phyloP scores from a whole-genome alignment of 495 filamentous ascomycete genomes.

The Jackrogersella multiformis region DNA sequence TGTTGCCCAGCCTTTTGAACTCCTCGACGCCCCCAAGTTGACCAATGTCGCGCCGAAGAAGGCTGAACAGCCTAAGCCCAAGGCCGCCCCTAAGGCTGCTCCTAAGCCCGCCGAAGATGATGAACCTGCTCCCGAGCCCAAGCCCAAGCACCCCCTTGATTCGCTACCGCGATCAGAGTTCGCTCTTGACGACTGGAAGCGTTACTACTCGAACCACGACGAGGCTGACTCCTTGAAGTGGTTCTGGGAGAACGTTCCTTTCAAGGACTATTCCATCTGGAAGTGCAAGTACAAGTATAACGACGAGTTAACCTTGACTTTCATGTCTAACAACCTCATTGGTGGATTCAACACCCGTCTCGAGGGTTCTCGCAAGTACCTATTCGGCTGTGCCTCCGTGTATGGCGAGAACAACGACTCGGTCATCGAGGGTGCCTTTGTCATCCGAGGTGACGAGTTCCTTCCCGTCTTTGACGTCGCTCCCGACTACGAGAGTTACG shows the following conservation, averaged over 20 bases:
- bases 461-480: constrained; percentile 92
- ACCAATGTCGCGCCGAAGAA: constrained; percentile 94
- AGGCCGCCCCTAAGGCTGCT: constrained; percentile 66
- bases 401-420: constrained; percentile 89
- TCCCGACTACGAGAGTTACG: constrained; percentile 96
- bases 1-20: constrained; percentile 73
- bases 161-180: constrained; percentile 81
- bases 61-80: constrained; percentile 64
- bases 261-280: constrained; percentile 96
- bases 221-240: constrained; percentile 89
- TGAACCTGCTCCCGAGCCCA: constrained; percentile 73
- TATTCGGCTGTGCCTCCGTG: constrained; percentile 92
- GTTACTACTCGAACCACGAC: constrained; percentile 96
- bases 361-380: constrained; percentile 96
- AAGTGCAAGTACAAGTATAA: constrained; percentile 96
- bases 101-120: constrained; percentile 71
- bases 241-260: constrained; percentile 96
- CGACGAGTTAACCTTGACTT: constrained; percentile 92
- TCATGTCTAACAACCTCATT: constrained; percentile 98
- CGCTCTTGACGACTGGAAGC: constrained; percentile 96
- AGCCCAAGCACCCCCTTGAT: constrained; percentile 97
- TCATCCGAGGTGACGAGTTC: constrained; percentile 90
- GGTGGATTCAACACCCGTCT: constrained; percentile 97
- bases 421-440: constrained; percentile 87
- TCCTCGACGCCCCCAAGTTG: constrained; percentile 83